Evolutionary conservation across 805 yeast species (phyloP).

Genomic region (Candida dendrica): DNA sequence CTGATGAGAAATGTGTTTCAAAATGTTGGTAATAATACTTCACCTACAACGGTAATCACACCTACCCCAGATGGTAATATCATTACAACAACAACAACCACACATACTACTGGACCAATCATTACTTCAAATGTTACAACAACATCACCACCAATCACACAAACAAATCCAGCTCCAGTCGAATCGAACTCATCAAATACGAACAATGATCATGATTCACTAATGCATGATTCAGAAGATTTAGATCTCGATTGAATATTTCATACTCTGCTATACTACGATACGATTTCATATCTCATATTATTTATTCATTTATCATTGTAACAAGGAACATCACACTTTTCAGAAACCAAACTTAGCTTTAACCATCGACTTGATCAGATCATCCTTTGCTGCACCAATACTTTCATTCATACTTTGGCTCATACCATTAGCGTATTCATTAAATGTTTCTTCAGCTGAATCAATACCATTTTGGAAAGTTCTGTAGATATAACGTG

Average conservation of each 20-base stretch:
- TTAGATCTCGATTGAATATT: too few species aligned
- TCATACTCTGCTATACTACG: too few species aligned
- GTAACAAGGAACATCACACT: too few species aligned
- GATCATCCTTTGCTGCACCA: constrained; percentile 40
- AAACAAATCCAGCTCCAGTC: not conserved
- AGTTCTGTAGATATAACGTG: constrained; percentile 31
- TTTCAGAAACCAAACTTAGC: constrained; percentile 46
- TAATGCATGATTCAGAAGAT: too few species aligned
- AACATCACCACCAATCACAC: too few species aligned
- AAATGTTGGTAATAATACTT: not conserved
- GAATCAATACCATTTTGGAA: constrained; percentile 46
- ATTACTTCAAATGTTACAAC: not conserved
- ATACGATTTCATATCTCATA: too few species aligned
- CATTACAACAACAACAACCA: not conserved
- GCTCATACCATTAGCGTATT: constrained; percentile 47
- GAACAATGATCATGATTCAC: too few species aligned
- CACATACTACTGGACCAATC: not conserved
- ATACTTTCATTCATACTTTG: constrained; percentile 46
- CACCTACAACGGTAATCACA: not conserved
- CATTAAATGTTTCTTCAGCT: constrained; percentile 48
- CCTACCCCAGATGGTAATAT: not conserved
- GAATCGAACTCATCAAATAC: too few species aligned
- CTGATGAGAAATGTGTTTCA: not conserved
- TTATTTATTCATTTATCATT: too few species aligned
- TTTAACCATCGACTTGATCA: constrained; percentile 44